Percentiles rank a stretch among this genome's conserved stretches.
Evolutionary conservation across 2,329 filamentous ascomycete species (phyloP).

Genomic region (Proliferodiscus dingleyae): DNA sequence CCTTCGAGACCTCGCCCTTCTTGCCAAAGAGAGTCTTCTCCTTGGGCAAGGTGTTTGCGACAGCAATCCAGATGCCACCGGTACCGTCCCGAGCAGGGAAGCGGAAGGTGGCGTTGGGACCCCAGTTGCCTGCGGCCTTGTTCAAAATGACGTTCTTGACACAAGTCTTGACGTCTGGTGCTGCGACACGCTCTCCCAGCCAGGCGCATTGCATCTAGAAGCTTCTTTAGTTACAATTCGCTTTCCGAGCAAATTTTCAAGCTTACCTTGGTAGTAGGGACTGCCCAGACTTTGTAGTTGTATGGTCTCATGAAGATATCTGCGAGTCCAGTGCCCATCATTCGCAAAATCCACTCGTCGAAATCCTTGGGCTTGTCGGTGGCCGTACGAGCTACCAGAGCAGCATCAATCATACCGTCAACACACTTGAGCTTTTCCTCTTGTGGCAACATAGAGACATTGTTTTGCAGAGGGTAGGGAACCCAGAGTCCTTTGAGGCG

Average conservation of each 20-base stretch:
- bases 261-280: slow-evolving; percentile 87
- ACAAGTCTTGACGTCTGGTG: slow-evolving; percentile 89
- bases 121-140: slow-evolving; percentile 97
- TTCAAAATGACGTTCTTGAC: slow-evolving; percentile 92
- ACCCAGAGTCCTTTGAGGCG: slow-evolving; percentile 97
- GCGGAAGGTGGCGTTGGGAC: slow-evolving; percentile 95
- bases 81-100: slow-evolving; percentile 95
- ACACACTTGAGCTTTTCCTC: slow-evolving; percentile 94
- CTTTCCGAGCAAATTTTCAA: too few relatives aligned
- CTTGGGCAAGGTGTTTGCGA: slow-evolving; percentile 86
- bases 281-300: slow-evolving; percentile 99
- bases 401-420: slow-evolving; percentile 92
- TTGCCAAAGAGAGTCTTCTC: slow-evolving; percentile 90
- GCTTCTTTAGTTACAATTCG: too few relatives aligned
- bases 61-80: slow-evolving; percentile 97
- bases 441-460: slow-evolving; percentile 96
- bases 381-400: slow-evolving; percentile 77
- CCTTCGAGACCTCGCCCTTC: slow-evolving; percentile 75
- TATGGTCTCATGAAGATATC: slow-evolving; percentile 98
- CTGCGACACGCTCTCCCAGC: slow-evolving; percentile 97
- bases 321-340: slow-evolving; percentile 82
- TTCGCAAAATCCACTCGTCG: slow-evolving; percentile 96
- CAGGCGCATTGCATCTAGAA: slow-evolving; percentile 99
- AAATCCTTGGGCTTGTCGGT: slow-evolving; percentile 94
- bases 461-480: slow-evolving; percentile 99